Base-by-base conservation (phyloP, 805 yeast genomes). In the Myxozyma sirexii region DNA sequence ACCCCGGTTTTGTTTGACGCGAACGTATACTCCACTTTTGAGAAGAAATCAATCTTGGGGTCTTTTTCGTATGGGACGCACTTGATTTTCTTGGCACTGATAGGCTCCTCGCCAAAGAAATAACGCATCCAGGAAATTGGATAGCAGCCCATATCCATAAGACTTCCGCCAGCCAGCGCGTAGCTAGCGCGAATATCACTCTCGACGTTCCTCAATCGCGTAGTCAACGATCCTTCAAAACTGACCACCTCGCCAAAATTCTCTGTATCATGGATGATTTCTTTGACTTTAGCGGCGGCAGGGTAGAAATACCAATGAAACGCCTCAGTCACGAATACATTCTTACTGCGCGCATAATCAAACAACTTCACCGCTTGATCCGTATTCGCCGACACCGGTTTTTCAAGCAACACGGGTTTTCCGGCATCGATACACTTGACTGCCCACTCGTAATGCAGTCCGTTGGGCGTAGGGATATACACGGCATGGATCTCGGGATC, bases 101-200 rank as follows among this genome's bases (percentile, higher is more conserved):
- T 27, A 19, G 66, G 64, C 35, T 62, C 58, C 38, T 45, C 62
- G 26, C 35, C 39, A 3, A 62, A n/a, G 21, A 41, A 51, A 33
- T 43, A 51, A 8, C 66, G 55, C 57, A 53, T 62, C 65, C 64
- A 62, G 3, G 65, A 62, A 12, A 62, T 62, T 5, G 66, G 65
- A 38, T 62, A 62, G 45, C 58, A 61, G 5, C 65, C 65, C 58
- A 52, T 54, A 33, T 62, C 66, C 62, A 61, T 56, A 13, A 56
- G 10, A 33, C 57, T 56, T 13, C 66, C 66, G 3, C 66, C 66
- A 1, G 56, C 66, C 10, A 60, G 38, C 10, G 31, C 26, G 39
- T 12, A 62, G 17, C 42, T 35, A 29, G 49, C 47, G 21, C 66
- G 29, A 27, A 60, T 53, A 39, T 62, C 56, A 4, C 27, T 51